phyloP scores from a whole-genome alignment of 257 asterid genomes.

The Gentiana straminea region DNA sequence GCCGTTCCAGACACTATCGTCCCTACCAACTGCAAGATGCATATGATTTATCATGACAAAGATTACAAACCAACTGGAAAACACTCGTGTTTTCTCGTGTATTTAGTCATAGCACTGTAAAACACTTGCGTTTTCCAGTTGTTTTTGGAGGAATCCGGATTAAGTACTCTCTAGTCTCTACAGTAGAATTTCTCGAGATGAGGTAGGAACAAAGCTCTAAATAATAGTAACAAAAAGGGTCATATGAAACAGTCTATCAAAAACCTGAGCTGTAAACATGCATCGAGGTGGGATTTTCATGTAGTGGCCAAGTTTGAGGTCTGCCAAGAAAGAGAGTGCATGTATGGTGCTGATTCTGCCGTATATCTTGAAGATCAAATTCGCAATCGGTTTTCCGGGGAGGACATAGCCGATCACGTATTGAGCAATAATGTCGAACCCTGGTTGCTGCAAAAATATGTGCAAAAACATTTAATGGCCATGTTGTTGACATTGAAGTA shows the following conservation, averaged over 20 bases:
- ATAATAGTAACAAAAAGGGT: too few species aligned
- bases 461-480: too few species aligned
- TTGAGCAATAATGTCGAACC: conserved; percentile 84
- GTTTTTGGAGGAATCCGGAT: too few species aligned
- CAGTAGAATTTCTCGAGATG: too few species aligned
- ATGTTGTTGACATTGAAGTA: too few species aligned
- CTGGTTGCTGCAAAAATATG: conserved; percentile 62
- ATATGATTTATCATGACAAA: not conserved
- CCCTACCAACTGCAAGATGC: conserved; percentile 15
- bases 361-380: conserved; percentile 78
- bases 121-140: too few species aligned
- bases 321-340: conserved; percentile 84
- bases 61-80: too few species aligned
- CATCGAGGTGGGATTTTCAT: conserved; percentile 86
- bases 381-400: conserved; percentile 87
- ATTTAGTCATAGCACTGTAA: too few species aligned
- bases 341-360: conserved; percentile 70
- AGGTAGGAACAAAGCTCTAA: too few species aligned
- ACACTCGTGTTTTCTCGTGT: too few species aligned
- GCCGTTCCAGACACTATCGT: conserved; percentile 13
- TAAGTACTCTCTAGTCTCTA: too few species aligned
- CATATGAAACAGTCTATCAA: not conserved
- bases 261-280: conserved; percentile 81
- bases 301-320: conserved; percentile 90
- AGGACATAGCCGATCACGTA: conserved; percentile 70